phyloP scores from a whole-genome alignment of 1,139 yeast genomes.

The Groenewaldozyma auringiensis region DNA sequence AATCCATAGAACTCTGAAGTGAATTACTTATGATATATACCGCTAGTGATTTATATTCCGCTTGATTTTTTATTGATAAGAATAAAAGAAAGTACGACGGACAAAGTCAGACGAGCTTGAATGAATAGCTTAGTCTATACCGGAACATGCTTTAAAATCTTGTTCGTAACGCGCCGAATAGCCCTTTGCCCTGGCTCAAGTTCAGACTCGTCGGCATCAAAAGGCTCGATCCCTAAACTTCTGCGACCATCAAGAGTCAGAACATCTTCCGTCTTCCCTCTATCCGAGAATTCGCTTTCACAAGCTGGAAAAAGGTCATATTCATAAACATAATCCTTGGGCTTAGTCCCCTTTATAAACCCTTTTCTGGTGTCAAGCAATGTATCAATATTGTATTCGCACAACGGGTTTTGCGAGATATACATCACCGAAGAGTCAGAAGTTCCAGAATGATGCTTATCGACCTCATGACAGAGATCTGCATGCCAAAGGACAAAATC shows the following conservation, averaged over 20 bases:
- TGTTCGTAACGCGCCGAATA: slow-evolving; percentile 3
- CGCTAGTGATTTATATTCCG: too few species aligned
- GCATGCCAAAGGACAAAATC: slow-evolving; percentile 47
- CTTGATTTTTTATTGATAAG: too few species aligned
- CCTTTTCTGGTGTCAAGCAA: slow-evolving; percentile 4
- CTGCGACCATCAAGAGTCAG: slow-evolving; percentile 4
- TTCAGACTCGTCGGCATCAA: slow-evolving; percentile 3
- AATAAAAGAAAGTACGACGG: too few species aligned
- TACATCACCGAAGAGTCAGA: slow-evolving; percentile 38
- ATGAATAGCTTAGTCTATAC: background rate
- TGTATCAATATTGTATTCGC: slow-evolving; percentile 5
- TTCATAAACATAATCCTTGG: slow-evolving; percentile 5
- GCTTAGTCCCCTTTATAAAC: slow-evolving; percentile 6
- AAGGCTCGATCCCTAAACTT: slow-evolving; percentile 4
- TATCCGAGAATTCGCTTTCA: slow-evolving; percentile 5
- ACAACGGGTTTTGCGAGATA: slow-evolving; percentile 15
- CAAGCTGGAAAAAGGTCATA: slow-evolving; percentile 1
- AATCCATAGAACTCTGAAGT: too few species aligned
- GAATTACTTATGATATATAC: too few species aligned
- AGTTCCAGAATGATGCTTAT: slow-evolving; percentile 35
- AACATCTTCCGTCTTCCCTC: slow-evolving; percentile 5
- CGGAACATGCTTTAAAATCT: background rate
- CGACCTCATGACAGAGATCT: slow-evolving; percentile 44
- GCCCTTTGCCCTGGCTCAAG: slow-evolving; percentile 1
- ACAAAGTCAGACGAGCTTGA: too few species aligned